A percentile compares a stretch with the other conserved stretches of the same genome.
phyloP scores from a whole-genome alignment of 2,329 filamentous ascomycete genomes.

The Harringtonia lauricola region DNA sequence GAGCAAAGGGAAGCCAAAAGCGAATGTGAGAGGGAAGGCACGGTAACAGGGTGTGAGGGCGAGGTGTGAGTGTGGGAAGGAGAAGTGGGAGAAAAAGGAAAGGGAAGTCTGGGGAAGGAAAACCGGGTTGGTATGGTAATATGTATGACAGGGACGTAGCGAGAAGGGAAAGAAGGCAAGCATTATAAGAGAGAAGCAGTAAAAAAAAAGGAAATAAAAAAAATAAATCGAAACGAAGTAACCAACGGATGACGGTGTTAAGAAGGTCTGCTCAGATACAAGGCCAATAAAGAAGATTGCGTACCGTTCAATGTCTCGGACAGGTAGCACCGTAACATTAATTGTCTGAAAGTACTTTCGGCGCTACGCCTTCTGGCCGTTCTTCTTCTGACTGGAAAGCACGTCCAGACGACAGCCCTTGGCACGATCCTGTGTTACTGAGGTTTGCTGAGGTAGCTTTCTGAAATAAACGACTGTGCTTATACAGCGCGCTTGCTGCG shows the following conservation, averaged over 20 bases:
- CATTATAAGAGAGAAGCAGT: background rate
- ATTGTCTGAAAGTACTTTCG: constrained; percentile 3
- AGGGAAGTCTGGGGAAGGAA: constrained; percentile 2
- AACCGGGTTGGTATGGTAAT: constrained; percentile 11
- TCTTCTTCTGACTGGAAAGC: background rate
- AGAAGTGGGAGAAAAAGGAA: constrained; percentile 8
- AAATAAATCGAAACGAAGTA: background rate
- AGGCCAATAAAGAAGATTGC: background rate
- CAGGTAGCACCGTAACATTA: too few relatives aligned
- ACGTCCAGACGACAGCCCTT: constrained; percentile 5
- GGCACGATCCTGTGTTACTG: constrained; percentile 7
- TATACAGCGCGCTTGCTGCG: too few relatives aligned
- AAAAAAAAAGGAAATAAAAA: constrained; percentile 3
- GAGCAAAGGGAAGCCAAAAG: constrained; percentile 11
- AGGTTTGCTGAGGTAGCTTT: background rate
- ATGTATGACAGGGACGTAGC: background rate
- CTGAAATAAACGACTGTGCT: background rate
- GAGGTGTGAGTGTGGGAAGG: constrained; percentile 14
- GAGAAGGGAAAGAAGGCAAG: background rate
- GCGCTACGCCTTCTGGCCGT: constrained; percentile 1
- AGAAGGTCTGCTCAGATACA: background rate
- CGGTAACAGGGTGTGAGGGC: constrained; percentile 13
- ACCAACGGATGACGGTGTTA: background rate
- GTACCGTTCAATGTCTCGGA: background rate
- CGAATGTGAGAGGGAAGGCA: constrained; percentile 5